Evolutionary conservation across 1,284 basidiomycete species (phyloP), one percentile per base, ranked within the genome.

Genomic region (Apiotrichum veenhuisii): DNA sequence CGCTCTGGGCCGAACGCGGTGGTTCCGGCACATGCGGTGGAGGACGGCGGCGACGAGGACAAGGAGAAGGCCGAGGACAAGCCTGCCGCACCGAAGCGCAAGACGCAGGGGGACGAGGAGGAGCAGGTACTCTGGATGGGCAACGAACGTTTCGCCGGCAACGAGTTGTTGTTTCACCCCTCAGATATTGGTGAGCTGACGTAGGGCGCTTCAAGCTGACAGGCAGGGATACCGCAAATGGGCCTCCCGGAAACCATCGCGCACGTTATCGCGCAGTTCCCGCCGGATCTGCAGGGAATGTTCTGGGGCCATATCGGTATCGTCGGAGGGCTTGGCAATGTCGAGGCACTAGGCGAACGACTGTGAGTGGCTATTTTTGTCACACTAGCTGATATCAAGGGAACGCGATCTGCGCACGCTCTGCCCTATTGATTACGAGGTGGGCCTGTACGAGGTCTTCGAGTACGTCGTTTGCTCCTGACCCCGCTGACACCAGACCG

Each of bases 221-320:
- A n/a, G 7, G 10, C 27, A 74, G 91, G 91, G 5, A 77, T 97
- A 42, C 82, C 86, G 14, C 92, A 96, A 71, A 81, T 82, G 20
- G 91, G 92, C 1, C 77, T 97, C 18, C 81, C 90, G 25, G 82
- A 83, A 54, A 85, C 87, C 7, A 84, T 96, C 54, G 86, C 87
- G 36, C 71, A 83, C 55, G 86, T 87, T 55, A 91, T 97, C 69
- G 79, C 82, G 1, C 76, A 82, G 34, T 82, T 93, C 59, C 88
- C 88, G 0, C 79, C 82, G 49, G 89, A 91, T 65, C 67, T 93
- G 36, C 89, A 86, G 64, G 91, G 89, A 26, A 84, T 96, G 85
- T 92, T 92, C 75, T 97, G 92, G 92, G 84, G 85, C 38, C 91
- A 97, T 73, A 91, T 98, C 61, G 87, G 89, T 7, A 78, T 96